Base-by-base conservation (phyloP, 257 asterid species). In the Echites panduratus region DNA sequence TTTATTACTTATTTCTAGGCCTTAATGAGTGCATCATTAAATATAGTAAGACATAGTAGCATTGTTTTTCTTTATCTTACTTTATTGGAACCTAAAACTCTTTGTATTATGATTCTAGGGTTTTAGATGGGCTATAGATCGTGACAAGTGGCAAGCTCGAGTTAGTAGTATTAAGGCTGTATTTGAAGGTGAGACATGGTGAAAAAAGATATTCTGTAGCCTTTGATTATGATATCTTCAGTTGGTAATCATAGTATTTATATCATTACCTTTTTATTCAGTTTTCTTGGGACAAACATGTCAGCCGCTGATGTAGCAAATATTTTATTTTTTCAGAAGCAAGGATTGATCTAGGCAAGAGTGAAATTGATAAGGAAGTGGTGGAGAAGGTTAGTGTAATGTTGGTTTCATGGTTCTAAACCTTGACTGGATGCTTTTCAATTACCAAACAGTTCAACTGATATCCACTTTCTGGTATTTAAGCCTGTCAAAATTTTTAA, bases 81-180 rank as follows among this genome's bases (percentile, higher is more conserved):
- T 9, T 35, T 32, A 14, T 49, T 35, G 5, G 16, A 27, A 64
- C 38, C 48, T 64, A 27, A 62, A 62, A 64, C 69, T 64, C 40
- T 64, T 40, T 64, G 49, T 44, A 9, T 56, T 17, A 50, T 75
- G 52, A 45, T 73, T 70, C 53, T 61, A 94, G 98, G 97, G 97
- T 69, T 94, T 94, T 71, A 79, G 89, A n/a, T 94, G 99, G 99
- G 99, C 97, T 52, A 77, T 94, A 65, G 96, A 89, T 71, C 85
- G 89, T 70, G 89, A 89, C 82, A 83, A 85, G 81, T 94, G 99
- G 95, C 92, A 88, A 75, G 97, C 87, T 82, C 89, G 97, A 79
- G 97, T 89, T 26, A 84, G 86, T 82, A 94, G 97, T 83, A 86
- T 94, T 76, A 94, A 87, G 82, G 85, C 82, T 63, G 91, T 89